phyloP scores from a whole-genome alignment of 2,329 filamentous ascomycete species.

The Dactylonectria estremocensis region DNA sequence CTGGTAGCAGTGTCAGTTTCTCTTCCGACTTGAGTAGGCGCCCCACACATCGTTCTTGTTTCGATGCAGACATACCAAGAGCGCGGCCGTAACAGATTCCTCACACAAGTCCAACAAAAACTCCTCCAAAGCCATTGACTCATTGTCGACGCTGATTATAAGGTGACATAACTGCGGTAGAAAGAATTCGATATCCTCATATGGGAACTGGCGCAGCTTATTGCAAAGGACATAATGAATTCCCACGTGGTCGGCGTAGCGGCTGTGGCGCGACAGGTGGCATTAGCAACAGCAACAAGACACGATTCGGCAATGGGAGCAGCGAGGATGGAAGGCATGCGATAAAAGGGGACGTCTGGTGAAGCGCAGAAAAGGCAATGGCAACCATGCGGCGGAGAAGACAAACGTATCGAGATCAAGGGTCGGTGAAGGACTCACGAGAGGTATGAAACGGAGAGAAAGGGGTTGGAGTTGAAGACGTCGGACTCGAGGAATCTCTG shows the following conservation, averaged over 20 bases:
- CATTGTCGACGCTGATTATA: conserved; percentile 89
- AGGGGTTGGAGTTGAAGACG: conserved; percentile 93
- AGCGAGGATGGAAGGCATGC: conserved; percentile 32
- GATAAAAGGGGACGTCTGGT: neutral
- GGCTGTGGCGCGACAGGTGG: conserved; percentile 65
- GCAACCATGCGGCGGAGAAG: neutral
- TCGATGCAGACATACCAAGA: conserved; percentile 73
- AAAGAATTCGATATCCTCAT: conserved; percentile 95
- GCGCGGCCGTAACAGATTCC: conserved; percentile 87
- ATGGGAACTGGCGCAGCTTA: conserved; percentile 90
- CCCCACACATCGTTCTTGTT: conserved; percentile 13
- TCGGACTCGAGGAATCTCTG: conserved; percentile 94
- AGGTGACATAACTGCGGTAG: conserved; percentile 90
- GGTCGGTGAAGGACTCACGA: conserved; percentile 72
- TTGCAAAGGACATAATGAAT: conserved; percentile 92
- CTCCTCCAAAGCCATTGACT: conserved; percentile 92
- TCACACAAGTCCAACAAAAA: conserved; percentile 89
- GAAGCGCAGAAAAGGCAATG: neutral
- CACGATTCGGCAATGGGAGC: conserved; percentile 23
- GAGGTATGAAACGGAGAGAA: conserved; percentile 89
- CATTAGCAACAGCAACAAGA: conserved; percentile 43
- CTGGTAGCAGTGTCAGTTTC: conserved; percentile 49
- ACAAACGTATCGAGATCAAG: neutral
- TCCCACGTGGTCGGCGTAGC: conserved; percentile 90
- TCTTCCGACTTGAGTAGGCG: conserved; percentile 3